Base-by-base conservation (phyloP, 2,329 filamentous ascomycete genomes). In the Aureobasidium sp. region DNA sequence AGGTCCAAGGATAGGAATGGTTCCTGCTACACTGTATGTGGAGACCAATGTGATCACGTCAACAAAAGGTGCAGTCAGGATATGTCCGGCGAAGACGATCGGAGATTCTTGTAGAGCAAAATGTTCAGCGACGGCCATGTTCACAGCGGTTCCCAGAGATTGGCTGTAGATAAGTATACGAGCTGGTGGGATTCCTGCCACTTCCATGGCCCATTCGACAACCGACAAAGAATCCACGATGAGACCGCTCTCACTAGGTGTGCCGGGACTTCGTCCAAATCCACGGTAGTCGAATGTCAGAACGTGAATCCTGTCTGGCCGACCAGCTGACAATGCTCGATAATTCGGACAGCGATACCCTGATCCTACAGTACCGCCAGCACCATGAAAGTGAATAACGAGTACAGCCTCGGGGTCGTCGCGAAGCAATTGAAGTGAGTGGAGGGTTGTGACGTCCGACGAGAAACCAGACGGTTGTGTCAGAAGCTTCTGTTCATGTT, bases 331-430 rank as follows among this genome's bases (percentile, higher is more conserved):
- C 45, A 85, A 72, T 14, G 79, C 81, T 2, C 82, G 78, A 68
- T 86, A 86, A 67, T 79, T 84, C 4, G 78, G 76, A 0, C 79
- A 78, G 8, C 83, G 72, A 69, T 77, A 82, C 0, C 81, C 81
- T 1, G 81, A 84, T 0, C 75, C 83, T 7, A 86, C 70, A 0
- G 81, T 85, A 0, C 83, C 83, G 9, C 74, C 79, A 0, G 82
- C 79, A 4, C 83, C 83, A 63, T 86, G 82, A 14, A 86, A 73
- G 72, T 84, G 86, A 1, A 90, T 76, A 5, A 90, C 79, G 2
- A 90, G 75, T 27, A 81, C 80, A 9, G 85, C 81, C 15, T 84
- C 77, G 1, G 86, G 84, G 67, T 90, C 86, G 19, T 84, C 78
- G 63, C 77, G 81, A 2, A 91, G 75, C 2, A 90, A 74, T 31